Evolutionary conservation across 2,329 filamentous ascomycete genomes (phyloP).

Genomic region (Geosmithia putterillii): DNA sequence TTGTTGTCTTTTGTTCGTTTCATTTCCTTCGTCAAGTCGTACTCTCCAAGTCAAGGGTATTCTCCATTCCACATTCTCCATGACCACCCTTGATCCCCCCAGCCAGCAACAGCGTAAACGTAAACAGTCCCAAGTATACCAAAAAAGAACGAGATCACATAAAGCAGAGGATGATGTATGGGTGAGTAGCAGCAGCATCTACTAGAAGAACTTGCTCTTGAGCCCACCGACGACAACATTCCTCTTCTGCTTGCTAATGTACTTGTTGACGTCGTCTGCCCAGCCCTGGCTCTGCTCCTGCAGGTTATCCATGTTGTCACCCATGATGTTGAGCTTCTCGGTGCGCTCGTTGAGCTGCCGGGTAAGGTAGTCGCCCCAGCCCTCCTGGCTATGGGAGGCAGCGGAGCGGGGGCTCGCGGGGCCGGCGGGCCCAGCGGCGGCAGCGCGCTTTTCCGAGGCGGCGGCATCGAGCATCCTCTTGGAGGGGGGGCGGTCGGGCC

Average conservation of each 20-base stretch:
- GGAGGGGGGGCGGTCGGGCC: constrained; percentile 74
- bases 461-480: constrained; percentile 79
- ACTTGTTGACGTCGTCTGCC: constrained; percentile 82
- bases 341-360: constrained; percentile 83
- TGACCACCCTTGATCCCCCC: too few relatives aligned
- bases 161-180: not conserved
- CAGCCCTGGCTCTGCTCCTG: constrained; percentile 73
- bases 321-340: constrained; percentile 71
- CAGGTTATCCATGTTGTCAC: constrained; percentile 73
- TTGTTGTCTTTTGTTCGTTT: too few relatives aligned
- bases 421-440: constrained; percentile 18
- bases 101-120: too few relatives aligned
- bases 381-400: constrained; percentile 34
- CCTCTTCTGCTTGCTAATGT: constrained; percentile 74
- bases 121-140: too few relatives aligned
- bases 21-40: too few relatives aligned
- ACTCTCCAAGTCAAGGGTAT: too few relatives aligned
- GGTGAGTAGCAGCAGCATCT: not conserved
- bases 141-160: not conserved
- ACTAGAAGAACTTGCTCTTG: constrained; percentile 43
- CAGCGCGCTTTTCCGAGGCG: constrained; percentile 58
- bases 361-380: constrained; percentile 69
- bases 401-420: constrained; percentile 9
- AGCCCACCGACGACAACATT: constrained; percentile 64
- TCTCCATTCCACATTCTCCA: too few relatives aligned